A percentile compares a stretch with the other conserved stretches of the same genome.
Evolutionary conservation across 306 rosid species (phyloP).

Genomic region (Calophaca sinica): DNA sequence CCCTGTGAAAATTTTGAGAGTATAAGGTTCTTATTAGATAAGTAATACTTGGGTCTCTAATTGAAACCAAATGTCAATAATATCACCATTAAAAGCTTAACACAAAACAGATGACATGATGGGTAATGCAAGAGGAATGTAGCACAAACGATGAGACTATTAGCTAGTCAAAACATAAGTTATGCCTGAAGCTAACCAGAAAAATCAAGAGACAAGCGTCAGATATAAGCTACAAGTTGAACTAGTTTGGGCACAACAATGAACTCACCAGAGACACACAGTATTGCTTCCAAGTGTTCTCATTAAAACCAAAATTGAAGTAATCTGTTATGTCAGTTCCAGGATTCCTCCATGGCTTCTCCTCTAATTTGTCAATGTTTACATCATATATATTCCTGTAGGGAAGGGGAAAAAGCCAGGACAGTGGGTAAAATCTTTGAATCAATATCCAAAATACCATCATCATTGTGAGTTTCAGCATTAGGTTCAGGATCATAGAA

Average conservation of each 20-base stretch:
- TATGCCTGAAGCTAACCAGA: constrained; percentile 39
- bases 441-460: constrained; percentile 12
- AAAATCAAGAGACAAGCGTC: constrained; percentile 26
- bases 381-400: constrained; percentile 68
- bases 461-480: constrained; percentile 10
- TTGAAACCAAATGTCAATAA: constrained; percentile 40
- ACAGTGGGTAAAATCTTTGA: constrained; percentile 17
- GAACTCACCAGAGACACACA: constrained; percentile 67
- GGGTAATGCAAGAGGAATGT: constrained; percentile 1
- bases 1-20: constrained; percentile 48
- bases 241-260: constrained; percentile 28
- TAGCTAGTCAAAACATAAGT: constrained; percentile 31
- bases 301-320: constrained; percentile 76
- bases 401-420: constrained; percentile 26
- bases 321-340: constrained; percentile 70
- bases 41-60: constrained; percentile 11
- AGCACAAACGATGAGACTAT: constrained; percentile 29
- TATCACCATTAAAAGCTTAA: constrained; percentile 15
- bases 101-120: constrained; percentile 33
- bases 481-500: constrained; percentile 9
- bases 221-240: constrained; percentile 16
- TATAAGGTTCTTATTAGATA: constrained; percentile 32
- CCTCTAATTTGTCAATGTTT: constrained; percentile 59
- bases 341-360: constrained; percentile 70
- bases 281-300: constrained; percentile 75